phyloP scores from a whole-genome alignment of 345 rosid genomes.

The Ceriops zippeliana region DNA sequence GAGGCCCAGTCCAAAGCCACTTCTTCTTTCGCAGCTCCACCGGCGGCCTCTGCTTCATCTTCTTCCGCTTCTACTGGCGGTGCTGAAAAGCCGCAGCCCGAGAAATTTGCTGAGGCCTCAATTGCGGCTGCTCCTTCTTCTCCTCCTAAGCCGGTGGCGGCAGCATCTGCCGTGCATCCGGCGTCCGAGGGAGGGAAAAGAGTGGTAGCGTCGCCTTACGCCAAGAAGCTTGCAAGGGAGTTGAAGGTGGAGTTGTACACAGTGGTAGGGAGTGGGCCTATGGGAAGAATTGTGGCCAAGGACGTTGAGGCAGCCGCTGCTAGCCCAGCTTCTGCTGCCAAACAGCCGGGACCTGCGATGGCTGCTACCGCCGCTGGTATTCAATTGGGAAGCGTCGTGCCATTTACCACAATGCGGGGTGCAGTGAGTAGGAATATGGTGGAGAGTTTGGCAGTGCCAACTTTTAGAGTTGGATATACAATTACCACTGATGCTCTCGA shows the following conservation, averaged over 20 bases:
- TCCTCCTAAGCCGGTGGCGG: slow-evolving; percentile 1
- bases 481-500: slow-evolving; percentile 81
- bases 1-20: slow-evolving; percentile 66
- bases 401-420: slow-evolving; percentile 85
- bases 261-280: slow-evolving; percentile 75
- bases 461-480: slow-evolving; percentile 85
- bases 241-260: slow-evolving; percentile 66
- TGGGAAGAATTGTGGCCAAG: slow-evolving; percentile 94
- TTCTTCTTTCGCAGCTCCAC: slow-evolving; percentile 24
- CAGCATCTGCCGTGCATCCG: slow-evolving; percentile 54
- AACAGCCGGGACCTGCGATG: neutral
- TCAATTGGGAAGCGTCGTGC: slow-evolving; percentile 45
- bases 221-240: slow-evolving; percentile 83
- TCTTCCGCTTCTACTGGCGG: neutral
- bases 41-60: slow-evolving; percentile 14
- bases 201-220: slow-evolving; percentile 82
- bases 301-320: slow-evolving; percentile 74
- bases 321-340: slow-evolving; percentile 16
- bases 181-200: slow-evolving; percentile 91
- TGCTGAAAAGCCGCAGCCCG: slow-evolving; percentile 9
- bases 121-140: neutral
- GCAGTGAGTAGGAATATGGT: slow-evolving; percentile 85
- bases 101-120: slow-evolving; percentile 9
- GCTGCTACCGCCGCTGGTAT: neutral
- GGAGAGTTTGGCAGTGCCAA: slow-evolving; percentile 79